Evolutionary conservation across 2,329 filamentous ascomycete genomes (phyloP).

Genomic region (Geoglossum cookeanum): DNA sequence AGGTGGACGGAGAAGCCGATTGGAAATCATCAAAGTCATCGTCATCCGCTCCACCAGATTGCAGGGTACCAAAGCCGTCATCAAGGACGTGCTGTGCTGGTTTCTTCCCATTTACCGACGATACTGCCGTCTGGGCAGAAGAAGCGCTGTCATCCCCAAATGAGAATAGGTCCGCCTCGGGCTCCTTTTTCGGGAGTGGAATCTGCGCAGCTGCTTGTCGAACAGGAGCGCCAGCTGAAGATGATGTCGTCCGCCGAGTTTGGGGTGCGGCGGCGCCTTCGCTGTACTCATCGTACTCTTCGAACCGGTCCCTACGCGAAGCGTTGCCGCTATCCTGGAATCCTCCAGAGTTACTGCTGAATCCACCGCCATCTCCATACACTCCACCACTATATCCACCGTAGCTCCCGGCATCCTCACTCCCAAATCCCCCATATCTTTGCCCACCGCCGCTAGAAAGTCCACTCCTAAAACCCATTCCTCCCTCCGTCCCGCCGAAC

Average conservation of each 20-base stretch:
- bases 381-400: constrained; percentile 56
- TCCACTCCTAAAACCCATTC: constrained; percentile 38
- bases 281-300: constrained; percentile 94
- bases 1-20: constrained; percentile 48
- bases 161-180: constrained; percentile 82
- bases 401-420: constrained; percentile 42
- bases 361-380: constrained; percentile 90
- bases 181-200: constrained; percentile 58
- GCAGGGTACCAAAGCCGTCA: constrained; percentile 25
- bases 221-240: constrained; percentile 7
- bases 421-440: constrained; percentile 82
- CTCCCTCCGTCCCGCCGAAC: constrained; percentile 86
- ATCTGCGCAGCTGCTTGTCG: constrained; percentile 37
- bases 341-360: constrained; percentile 57
- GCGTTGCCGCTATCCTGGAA: constrained; percentile 40
- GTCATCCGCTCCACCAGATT: constrained; percentile 41
- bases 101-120: constrained; percentile 25
- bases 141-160: constrained; percentile 58
- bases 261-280: constrained; percentile 43
- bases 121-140: constrained; percentile 23
- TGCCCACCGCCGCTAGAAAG: constrained; percentile 34
- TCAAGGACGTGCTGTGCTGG: constrained; percentile 23
- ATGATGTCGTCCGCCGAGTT: constrained; percentile 31
- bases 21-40: constrained; percentile 98
- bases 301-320: constrained; percentile 53